Conservation (phyloP, 495 filamentous ascomycete species). For the Lichenothelia convexa region DNA sequence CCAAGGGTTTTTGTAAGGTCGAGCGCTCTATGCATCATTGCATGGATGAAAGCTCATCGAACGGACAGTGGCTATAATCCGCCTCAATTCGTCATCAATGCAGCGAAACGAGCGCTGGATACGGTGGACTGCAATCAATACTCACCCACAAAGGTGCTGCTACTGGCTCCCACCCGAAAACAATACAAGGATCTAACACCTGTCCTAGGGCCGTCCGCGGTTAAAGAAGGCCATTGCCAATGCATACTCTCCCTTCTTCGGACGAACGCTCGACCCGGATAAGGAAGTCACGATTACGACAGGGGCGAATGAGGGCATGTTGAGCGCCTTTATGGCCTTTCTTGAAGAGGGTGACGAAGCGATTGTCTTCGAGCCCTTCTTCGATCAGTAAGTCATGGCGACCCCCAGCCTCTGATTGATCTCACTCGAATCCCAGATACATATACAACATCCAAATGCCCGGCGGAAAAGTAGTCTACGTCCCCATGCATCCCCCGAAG, state of each 20-base stretch:
- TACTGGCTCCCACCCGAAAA: not conserved
- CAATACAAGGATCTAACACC: not conserved
- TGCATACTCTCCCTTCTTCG: conserved; percentile 76
- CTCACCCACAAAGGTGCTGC: conserved; percentile 62
- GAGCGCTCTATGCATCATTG: too few relatives aligned
- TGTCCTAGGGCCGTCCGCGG: conserved; percentile 52
- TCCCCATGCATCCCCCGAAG: conserved; percentile 78
- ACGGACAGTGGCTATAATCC: conserved; percentile 97
- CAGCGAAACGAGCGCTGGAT: conserved; percentile 75
- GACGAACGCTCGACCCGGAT: conserved; percentile 59
- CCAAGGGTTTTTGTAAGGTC: conserved; percentile 93
- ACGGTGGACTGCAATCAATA: conserved; percentile 98
- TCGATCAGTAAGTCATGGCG: conserved; percentile 56
- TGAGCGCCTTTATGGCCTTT: conserved; percentile 94
- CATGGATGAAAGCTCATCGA: too few relatives aligned
- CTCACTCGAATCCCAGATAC: conserved; percentile 36
- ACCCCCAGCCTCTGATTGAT: not conserved
- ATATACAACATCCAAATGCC: conserved; percentile 97
- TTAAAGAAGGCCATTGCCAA: conserved; percentile 81
- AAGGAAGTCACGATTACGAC: conserved; percentile 91
- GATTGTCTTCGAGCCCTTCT: conserved; percentile 96
- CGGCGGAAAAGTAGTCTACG: conserved; percentile 83
- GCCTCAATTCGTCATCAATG: conserved; percentile 74
- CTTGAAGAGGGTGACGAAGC: conserved; percentile 90
- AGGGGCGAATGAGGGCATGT: conserved; percentile 91